Evolutionary conservation across 75 land plant species (phyloP), one percentile per base, ranked within the genome.

Genomic region (Gnetum montanum): DNA sequence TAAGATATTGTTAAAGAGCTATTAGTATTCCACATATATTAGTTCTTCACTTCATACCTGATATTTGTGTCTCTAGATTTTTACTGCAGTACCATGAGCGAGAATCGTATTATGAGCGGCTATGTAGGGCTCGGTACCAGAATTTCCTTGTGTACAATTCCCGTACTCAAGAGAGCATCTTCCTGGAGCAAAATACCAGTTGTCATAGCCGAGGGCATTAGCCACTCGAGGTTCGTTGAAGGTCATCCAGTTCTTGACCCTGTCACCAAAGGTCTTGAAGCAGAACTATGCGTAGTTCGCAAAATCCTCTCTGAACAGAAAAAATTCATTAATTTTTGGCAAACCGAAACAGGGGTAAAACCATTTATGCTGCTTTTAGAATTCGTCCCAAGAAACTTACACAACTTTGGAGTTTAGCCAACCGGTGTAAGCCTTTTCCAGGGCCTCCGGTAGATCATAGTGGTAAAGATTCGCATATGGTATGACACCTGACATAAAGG

Each of bases 401-500:
- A 81, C 82, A 13, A 82, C 70, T 66, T 60, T 46, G 27, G 31
- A 8, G 67, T 67, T 66, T 22, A 75, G 54, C 73, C 59, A 63
- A n/a, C 91, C 91, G 26, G 35, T 44, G 49, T 79, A 83, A 31
- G 68, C 58, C 29, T 79, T 58, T 43, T 86, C 80, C 22, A 86
- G 75, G 0, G 67, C 80, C 29, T 52, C 45, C n/a, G 88, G 90
- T 33, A 86, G 76, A 70, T 86, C 91, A 59, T 79, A 86, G 33
- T 86, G 91, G 60, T 79, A 68, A 0, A 86, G 63, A 70, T 83
- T 86, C 22, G 91, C 87, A 76, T 86, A 86, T 3, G 91, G 91
- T 18, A 76, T 75, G 46, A 86, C 79, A 31, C 91, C 91, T 86
- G 55, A 25, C n/a, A n/a, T n/a, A n/a, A n/a, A n/a, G n/a, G n/a